Conservation (phyloP, 2,329 filamentous ascomycete genomes). For the Talaromyces sp. region DNA sequence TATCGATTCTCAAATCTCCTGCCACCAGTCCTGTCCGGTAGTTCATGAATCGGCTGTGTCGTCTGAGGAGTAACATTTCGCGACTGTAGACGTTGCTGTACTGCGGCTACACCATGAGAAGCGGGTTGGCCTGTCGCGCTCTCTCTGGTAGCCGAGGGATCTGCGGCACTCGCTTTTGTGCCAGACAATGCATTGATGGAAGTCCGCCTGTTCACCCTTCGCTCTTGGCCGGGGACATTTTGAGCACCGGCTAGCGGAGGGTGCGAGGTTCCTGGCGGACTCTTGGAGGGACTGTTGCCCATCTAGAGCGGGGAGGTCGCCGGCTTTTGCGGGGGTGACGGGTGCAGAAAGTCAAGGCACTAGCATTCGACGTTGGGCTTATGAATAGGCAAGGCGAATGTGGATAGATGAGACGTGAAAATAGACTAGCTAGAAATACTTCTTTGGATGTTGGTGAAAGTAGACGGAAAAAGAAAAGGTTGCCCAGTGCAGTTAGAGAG, state of each 20-base stretch:
- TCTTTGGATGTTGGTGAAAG: background rate
- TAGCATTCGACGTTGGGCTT: conserved; percentile 25
- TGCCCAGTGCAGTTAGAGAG: conserved; percentile 22
- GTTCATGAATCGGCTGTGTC: conserved; percentile 25
- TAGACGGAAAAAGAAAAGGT: conserved; percentile 5
- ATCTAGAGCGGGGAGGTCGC: conserved; percentile 34
- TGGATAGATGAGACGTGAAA: background rate
- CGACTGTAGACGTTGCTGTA: conserved; percentile 43
- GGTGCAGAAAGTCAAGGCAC: conserved; percentile 20
- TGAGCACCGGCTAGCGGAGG: conserved; percentile 26
- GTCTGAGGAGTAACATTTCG: conserved; percentile 34
- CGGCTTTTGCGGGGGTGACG: conserved; percentile 16
- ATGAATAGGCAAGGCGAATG: conserved; percentile 3
- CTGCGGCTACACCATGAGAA: conserved; percentile 33
- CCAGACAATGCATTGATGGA: conserved; percentile 41
- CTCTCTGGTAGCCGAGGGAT: conserved; percentile 43
- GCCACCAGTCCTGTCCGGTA: conserved; percentile 24
- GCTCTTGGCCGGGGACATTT: conserved; percentile 30
- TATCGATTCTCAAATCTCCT: conserved; percentile 24
- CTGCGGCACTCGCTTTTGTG: conserved; percentile 40
- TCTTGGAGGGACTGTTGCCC: conserved; percentile 50
- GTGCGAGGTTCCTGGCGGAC: conserved; percentile 32
- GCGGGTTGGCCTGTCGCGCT: conserved; percentile 41
- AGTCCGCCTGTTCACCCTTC: conserved; percentile 39
- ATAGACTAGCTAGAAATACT: background rate